Evolutionary conservation across 2,329 filamentous ascomycete genomes (phyloP), one percentile per base, ranked within the genome.

Genomic region (Aspergillus texensis): DNA sequence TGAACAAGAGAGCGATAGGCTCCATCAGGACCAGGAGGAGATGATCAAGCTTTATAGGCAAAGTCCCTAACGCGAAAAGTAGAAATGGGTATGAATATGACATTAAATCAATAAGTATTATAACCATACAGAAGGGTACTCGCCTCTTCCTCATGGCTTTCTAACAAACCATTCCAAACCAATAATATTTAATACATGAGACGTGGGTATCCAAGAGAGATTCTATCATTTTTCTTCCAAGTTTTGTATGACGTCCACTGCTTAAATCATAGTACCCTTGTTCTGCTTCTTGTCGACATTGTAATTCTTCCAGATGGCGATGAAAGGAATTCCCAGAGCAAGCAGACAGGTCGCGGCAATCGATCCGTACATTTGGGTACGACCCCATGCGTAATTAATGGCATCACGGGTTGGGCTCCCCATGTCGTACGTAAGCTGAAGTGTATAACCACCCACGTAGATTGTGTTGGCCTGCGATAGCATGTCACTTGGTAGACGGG

Each of bases 401-500:
- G 77, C 78, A 3, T 75, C 68, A 11, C 78, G 75, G 3, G 67
- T 58, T 2, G 71, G 65, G 3, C 65, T 61, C 14, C 76, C 78
- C 14, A 73, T 60, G 57, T 70, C 69, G 46, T 77, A 78, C 1
- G 54, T 61, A 30, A 72, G 63, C 54, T 67, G 77, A 6, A 65
- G 64, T 1, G 60, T 21, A 45, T 74, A 76, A 1, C 75, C 74
- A 10, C 67, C 70, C 3, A 68, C 8, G 57, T 68, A 76, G 30
- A 79, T 72, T 1, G 58, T 30, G 34, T 71, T 65, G 14, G 67
- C 65, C 45, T 74, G 69, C 0, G 64, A 52, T 56, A 69, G 67
- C 36, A 64, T 21, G 9, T 68, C 63, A 0, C 61, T 69, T 0
- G 86, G 86, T 0, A 88, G 76, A 60, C 80, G 77, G 30, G 71